Evolutionary conservation across 163 green algal species (phyloP).

Genomic region (Chlorella variabilis): DNA sequence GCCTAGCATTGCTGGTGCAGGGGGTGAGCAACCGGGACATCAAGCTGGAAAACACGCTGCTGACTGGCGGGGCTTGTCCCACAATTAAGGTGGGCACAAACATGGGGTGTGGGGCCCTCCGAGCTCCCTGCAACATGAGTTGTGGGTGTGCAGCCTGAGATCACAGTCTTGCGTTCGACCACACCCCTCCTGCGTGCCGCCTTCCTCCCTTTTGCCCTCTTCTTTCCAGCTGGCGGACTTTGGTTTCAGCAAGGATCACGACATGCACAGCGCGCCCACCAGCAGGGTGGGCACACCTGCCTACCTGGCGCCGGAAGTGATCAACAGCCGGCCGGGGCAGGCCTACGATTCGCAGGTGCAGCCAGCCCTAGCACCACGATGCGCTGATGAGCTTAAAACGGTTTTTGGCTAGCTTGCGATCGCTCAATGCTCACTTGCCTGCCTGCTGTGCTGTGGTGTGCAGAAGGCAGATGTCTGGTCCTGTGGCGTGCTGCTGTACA

Average conservation of each 20-base stretch:
- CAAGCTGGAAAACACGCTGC: conserved; percentile 89
- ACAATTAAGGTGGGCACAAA: conserved; percentile 41
- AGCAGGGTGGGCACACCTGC: conserved; percentile 77
- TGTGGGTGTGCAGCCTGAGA: too few relatives aligned
- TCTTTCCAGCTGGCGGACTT: conserved; percentile 46
- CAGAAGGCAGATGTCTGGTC: conserved; percentile 72
- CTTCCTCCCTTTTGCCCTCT: neutral
- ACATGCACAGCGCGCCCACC: conserved; percentile 41
- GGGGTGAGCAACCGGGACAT: conserved; percentile 73
- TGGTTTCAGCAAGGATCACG: conserved; percentile 57
- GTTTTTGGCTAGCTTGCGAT: too few relatives aligned
- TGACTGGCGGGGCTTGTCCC: conserved; percentile 41
- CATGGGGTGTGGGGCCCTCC: neutral
- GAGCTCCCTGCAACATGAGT: neutral
- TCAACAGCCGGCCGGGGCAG: conserved; percentile 17
- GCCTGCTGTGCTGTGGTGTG: too few relatives aligned
- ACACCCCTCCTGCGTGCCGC: neutral
- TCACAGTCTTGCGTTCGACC: too few relatives aligned
- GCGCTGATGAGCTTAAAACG: neutral
- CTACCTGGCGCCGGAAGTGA: conserved; percentile 85
- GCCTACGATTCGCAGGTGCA: conserved; percentile 16
- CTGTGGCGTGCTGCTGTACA: conserved; percentile 70
- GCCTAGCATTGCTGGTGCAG: too few relatives aligned
- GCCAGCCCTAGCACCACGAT: too few relatives aligned
- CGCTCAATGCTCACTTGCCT: too few relatives aligned